Base-by-base conservation (phyloP, 1,139 yeast species). In the Suhomyces yuchorum region DNA sequence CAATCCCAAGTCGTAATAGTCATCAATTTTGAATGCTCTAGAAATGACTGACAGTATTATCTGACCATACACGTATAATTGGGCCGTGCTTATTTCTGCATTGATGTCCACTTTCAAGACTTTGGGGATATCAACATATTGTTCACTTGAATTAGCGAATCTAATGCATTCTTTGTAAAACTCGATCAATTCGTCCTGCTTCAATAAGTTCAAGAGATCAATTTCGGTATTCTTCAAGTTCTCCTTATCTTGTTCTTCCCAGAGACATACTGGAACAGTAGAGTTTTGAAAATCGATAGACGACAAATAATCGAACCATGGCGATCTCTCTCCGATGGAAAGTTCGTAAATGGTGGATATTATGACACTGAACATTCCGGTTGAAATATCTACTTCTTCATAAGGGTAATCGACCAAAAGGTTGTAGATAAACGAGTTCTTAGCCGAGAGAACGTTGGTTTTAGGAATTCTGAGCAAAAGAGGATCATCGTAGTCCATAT, bases 11-110 rank as follows among this genome's bases (percentile, higher is more conserved):
- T 84, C 87, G 57, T 85, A 88, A 62, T 68, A 90, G 42, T 75
- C 77, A 62, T 92, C 97, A 17, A 92, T 82, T 46, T 84, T 84
- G 62, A 91, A 90, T 1, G 92, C 91, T 50, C 96, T 75, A 1
- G 96, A 83, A 0, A 91, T 81, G 12, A 89, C 83, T 1, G 84
- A 77, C 59, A 76, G 81, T 3, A 81, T 76, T 15, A 71, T 67
- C 11, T 77, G 75, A 2, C 84, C 85, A 61, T 84, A 85, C 12
- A 57, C 56, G 8, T 63, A 53, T 46, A 77, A 66, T 14, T 67
- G 67, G 20, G 49, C 1, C n/a, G 30, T 14, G 3, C 5, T 9
- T 8, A 22, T 15, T 6, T 37, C 39, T 23, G 24, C 8, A 20
- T 38, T 24, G 26, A 11, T 4, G 8, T 44, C 37, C 9, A 18